These are phyloP conservation scores for Teunomyces atbi DNA, from an alignment of 805 yeast species.

Conservation along the genomic window DNA sequence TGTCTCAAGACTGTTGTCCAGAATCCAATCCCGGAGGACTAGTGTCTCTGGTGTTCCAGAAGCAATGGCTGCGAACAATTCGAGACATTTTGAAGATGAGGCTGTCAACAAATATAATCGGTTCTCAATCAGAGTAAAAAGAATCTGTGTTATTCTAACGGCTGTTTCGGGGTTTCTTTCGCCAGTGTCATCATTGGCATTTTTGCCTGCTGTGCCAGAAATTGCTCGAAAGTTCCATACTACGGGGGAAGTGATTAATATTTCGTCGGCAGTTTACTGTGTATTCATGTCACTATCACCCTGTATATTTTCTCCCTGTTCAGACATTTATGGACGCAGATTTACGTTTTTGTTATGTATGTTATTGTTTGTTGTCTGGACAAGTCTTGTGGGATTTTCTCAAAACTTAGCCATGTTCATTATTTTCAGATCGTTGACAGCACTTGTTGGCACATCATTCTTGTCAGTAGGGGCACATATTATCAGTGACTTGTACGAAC, in stretches of 20 bases:
- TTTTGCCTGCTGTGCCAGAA: slow-evolving; percentile 52
- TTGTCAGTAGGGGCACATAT: slow-evolving; percentile 53
- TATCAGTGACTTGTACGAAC: slow-evolving; percentile 50
- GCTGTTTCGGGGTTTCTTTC: slow-evolving; percentile 34
- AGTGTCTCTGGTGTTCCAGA: not conserved
- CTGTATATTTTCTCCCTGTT: slow-evolving; percentile 47
- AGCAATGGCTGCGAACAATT: not conserved
- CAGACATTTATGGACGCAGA: slow-evolving; percentile 54
- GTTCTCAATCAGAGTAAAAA: slow-evolving; percentile 13
- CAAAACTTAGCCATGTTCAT: slow-evolving; percentile 54
- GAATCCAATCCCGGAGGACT: slow-evolving; percentile 19
- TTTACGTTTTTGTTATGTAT: slow-evolving; percentile 44
- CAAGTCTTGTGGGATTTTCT: slow-evolving; percentile 43
- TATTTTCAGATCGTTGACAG: slow-evolving; percentile 49
- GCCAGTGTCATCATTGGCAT: slow-evolving; percentile 44
- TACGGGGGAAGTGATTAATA: slow-evolving; percentile 45
- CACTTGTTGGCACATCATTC: slow-evolving; percentile 54
- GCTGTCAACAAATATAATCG: slow-evolving; percentile 11
- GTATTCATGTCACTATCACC: slow-evolving; percentile 55
- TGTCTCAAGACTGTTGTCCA: slow-evolving; percentile 15
- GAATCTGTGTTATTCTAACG: slow-evolving; percentile 14
- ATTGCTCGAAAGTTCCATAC: slow-evolving; percentile 48
- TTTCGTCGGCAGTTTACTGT: slow-evolving; percentile 51
- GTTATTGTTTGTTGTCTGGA: slow-evolving; percentile 19
- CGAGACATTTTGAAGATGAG: not conserved